Base-by-base conservation (phyloP, 75 land plant species). In the Adiantum capillusveneris region DNA sequence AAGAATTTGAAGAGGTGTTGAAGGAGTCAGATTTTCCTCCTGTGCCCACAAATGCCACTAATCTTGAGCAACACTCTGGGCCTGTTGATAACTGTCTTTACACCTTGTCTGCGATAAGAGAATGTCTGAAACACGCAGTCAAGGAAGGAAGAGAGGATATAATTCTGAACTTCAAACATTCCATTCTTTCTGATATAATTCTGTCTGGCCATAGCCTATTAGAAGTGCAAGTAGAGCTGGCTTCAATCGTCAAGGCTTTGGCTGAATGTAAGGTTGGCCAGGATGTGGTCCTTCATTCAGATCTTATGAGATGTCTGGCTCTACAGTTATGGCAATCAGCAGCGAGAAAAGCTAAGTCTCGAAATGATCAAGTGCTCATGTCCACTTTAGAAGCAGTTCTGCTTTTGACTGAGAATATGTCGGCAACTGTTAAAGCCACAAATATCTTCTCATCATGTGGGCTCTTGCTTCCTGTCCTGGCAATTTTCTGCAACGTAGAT, bases 301-400 rank as follows among this genome's bases (percentile, higher is more conserved):
- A 57, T 29, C 49, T 77, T 44, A 67, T 77, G 71, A 49, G 31
- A 17, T 39, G 71, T 28, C 53, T 77, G 28, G 59, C 63, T 16
- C 29, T 73, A 6, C 66, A 67, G 63, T 65, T 77, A 26, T 77
- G 71, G 77, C 78, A 77, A 30, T 31, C 77, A 27, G 60, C 66
- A 29, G 60, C 66, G 29, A 51, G 39, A 18, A 20, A 22, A 58
- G 29, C 34, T 13, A 63, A 61, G 45, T 31, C 45, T 46, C 61
- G 57, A 48, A 62, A 49, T 57, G 71, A 77, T n/a, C 72, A 73
- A 25, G 59, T 77, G 25, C 58, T 77, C 12, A 62, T 59, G 58
- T 52, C 41, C 29, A 77, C 71, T n/a, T 50, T 77, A 39, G 65
- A 67, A 42, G 67, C 71, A 1, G 34, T 73, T 20, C 58, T 59